Conservation (phyloP, 2,329 filamentous ascomycete genomes). For the Periconia digitata region DNA sequence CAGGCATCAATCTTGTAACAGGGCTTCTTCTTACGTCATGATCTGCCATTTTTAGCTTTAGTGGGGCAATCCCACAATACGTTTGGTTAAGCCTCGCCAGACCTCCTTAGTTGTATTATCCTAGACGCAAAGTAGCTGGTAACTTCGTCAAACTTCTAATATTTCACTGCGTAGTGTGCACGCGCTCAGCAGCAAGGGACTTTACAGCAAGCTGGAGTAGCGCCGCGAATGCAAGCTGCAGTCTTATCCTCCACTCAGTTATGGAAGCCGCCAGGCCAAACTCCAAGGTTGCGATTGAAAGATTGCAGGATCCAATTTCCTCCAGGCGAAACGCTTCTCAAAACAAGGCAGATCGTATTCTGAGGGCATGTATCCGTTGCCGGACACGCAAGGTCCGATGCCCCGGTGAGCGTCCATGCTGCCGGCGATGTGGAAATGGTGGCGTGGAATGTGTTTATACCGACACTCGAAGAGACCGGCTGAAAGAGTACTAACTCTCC, state of each 20-base stretch:
- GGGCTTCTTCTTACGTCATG: too few species aligned
- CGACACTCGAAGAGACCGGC: conserved; percentile 34
- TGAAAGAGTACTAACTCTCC: conserved; percentile 26
- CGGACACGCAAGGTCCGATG: conserved; percentile 37
- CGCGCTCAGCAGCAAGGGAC: background rate
- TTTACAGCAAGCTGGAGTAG: background rate
- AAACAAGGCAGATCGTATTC: background rate
- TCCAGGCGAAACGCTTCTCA: background rate
- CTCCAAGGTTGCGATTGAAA: background rate
- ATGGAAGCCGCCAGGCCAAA: background rate
- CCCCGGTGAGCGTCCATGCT: conserved; percentile 34
- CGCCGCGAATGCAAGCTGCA: background rate
- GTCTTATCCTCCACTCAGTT: background rate
- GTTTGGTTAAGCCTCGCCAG: background rate
- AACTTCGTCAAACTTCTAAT: background rate
- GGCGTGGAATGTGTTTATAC: conserved; percentile 33
- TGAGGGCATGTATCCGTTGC: conserved; percentile 27
- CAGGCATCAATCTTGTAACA: too few species aligned
- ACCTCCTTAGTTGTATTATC: background rate
- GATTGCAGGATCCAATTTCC: background rate
- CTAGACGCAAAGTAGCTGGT: background rate
- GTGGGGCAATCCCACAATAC: background rate
- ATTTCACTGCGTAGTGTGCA: background rate
- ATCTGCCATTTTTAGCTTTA: too few species aligned
- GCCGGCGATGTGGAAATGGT: conserved; percentile 32